Evolutionary conservation across 495 filamentous ascomycete species (phyloP), one percentile per base, ranked within the genome.

Genomic region (Pseudoneurospora amorphoporcata): DNA sequence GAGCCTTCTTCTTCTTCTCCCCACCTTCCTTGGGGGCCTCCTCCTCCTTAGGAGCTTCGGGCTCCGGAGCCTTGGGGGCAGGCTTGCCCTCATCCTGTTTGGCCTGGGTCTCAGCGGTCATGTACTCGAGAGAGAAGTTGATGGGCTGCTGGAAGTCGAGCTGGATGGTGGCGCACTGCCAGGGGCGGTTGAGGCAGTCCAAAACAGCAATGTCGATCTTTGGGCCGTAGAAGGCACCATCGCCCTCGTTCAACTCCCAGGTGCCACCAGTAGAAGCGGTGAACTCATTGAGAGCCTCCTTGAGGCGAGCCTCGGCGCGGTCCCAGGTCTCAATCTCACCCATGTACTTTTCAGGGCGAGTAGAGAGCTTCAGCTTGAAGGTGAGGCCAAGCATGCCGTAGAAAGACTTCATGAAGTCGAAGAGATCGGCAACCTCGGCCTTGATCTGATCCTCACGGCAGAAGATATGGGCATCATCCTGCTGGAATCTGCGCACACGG

Each of bases 191-290:
- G 23, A 80, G 79, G 75, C 79, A 80, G 47, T 80, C 79, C 74
- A 81, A 38, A 74, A 83, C 79, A 68, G 79, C 83, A 76, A 99
- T 93, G 72, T 98, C 96, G 72, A 98, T 97, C 86, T 89, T 89
- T 2, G 95, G 95, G 1, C 95, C 96, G 77, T 98, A 98, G 84
- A 98, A 99, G 40, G 95, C 96, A 77, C 95, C 95, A 76, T 99
- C 95, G 68, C 95, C 95, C 69, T 92, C 89, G 76, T 98, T 95
- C 32, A 97, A 86, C 77, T 90, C 90, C 95, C 95, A 99, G 71
- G 91, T 83, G 68, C 91, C 91, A 43, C 85, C 88, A 5, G 81
- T 77, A 19, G 82, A 83, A 47, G 86, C 84, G 41, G 82, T 80
- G 81, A 98, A 99, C 71, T 91, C 87, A 73, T 94, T 87, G 72